Base-by-base conservation (phyloP, 1,284 basidiomycete genomes). In the Gymnopus androsaceus region DNA sequence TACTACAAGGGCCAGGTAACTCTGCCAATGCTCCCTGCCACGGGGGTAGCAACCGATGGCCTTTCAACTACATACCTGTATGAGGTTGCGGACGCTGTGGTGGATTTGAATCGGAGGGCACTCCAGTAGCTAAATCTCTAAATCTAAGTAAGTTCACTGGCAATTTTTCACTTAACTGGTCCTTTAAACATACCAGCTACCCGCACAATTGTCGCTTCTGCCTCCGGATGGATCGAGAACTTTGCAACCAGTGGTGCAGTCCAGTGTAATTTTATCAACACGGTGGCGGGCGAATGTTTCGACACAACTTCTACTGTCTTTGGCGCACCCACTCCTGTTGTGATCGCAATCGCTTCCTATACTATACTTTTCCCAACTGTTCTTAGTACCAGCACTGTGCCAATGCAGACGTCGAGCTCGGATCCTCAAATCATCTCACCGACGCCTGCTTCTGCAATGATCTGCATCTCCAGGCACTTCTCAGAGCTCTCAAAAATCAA, bases 1-100 rank as follows among this genome's bases (percentile, higher is more conserved):
- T 50, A 4, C 15, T 23, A 19, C n/a, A 23, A 11, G 3, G 48
- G 48, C n/a, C 34, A 7, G 12, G 25, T 38, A 28, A 50, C 48
- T 17, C 21, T 14, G 23, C 48, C 48, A 17, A 38, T 50, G n/a
- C 48, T 7, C 11, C 34, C 48, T 17, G 38, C n/a, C n/a, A n/a
- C 38, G 12, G 48, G 48, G 3, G 25, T 37, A 9, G 34, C 48
- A 27, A 36, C 12, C 48, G 36, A 50, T 27, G 34, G 36, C 6
- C 48, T 38, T n/a, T 37, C 48, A 27, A 50, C 48, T 5, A 46
- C 28, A 46, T 46, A 31, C 17, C 25, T 46, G 4, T 33, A 46
- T 28, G 44, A 46, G 31, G 17, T 46, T 31, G 4, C 31, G 28
- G n/a, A 46, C 28, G 27, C 44, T 14, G n/a, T 46, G n/a, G 25